These are phyloP conservation scores for Breynia disticha DNA, from an alignment of 441 rosid genomes.

Conservation along the genomic window DNA sequence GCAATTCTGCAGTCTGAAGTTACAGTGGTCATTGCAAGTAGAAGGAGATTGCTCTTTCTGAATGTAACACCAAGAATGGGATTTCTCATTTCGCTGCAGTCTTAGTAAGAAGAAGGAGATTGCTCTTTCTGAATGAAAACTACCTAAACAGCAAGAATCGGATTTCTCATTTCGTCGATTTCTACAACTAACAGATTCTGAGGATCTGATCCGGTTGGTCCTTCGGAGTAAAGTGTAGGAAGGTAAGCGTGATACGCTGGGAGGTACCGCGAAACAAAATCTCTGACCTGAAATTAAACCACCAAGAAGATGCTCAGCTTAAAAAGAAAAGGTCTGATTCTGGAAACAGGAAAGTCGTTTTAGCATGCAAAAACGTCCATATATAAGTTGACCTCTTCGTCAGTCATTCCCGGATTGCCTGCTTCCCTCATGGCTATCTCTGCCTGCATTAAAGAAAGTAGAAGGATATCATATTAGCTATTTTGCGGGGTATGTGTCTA, in stretches of 20 bases:
- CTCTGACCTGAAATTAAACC: constrained; percentile 43
- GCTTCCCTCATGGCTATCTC: constrained; percentile 89
- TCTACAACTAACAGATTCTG: constrained; percentile 51
- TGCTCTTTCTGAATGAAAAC: background rate
- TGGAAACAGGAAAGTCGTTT: background rate
- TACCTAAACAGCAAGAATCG: constrained; percentile 32
- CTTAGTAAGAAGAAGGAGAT: background rate
- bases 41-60: background rate
- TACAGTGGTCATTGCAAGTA: background rate
- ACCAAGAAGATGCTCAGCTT: background rate
- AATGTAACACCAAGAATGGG: constrained; percentile 36
- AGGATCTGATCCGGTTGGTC: constrained; percentile 72
- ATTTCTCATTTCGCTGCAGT: constrained; percentile 60
- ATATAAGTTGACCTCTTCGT: constrained; percentile 55
- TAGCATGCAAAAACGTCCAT: constrained; percentile 1
- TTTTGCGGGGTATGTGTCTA: too few species aligned
- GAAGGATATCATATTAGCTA: background rate
- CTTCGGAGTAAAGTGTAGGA: constrained; percentile 67
- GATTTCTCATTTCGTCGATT: constrained; percentile 82
- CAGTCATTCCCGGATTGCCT: constrained; percentile 80
- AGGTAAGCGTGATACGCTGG: constrained; percentile 92
- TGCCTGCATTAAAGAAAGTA: constrained; percentile 38
- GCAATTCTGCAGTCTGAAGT: background rate
- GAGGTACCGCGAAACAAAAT: constrained; percentile 82
- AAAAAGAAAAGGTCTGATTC: background rate